Evolutionary conservation across 495 filamentous ascomycete species (phyloP).

Genomic region (Aspergillus hancockii): DNA sequence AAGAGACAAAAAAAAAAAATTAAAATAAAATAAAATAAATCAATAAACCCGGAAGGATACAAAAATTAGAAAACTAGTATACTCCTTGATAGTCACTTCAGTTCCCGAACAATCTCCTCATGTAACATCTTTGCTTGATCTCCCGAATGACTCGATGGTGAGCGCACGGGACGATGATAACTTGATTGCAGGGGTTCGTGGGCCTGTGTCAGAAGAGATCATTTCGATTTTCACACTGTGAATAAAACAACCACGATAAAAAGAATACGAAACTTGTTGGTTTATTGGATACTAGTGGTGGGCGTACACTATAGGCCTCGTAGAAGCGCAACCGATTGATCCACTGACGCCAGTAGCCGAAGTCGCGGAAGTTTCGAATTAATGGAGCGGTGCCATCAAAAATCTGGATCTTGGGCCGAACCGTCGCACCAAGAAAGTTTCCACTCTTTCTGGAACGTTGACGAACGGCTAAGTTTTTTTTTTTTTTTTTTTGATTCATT

Average conservation of each 20-base stretch:
- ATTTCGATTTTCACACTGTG: conserved; percentile 5
- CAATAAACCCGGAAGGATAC: no score
- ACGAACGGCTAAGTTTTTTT: conserved; percentile 4
- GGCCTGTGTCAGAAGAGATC: conserved; percentile 16
- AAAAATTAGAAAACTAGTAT: neutral
- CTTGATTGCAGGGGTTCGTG: conserved; percentile 19
- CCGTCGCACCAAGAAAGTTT: conserved; percentile 23
- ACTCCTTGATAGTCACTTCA: conserved; percentile 8
- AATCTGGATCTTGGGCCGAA: conserved; percentile 29
- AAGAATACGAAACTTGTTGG: neutral
- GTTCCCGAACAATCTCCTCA: conserved; percentile 12
- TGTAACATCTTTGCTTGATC: conserved; percentile 18
- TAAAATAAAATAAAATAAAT: neutral
- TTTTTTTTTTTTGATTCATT: neutral
- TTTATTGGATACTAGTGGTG: neutral
- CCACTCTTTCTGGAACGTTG: conserved; percentile 27
- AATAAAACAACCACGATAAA: conserved; percentile 1
- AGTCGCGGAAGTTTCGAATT: conserved; percentile 25
- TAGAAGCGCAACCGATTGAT: conserved; percentile 6
- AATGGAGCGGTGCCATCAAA: conserved; percentile 18
- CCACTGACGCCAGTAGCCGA: conserved; percentile 12
- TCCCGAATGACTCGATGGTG: conserved; percentile 21
- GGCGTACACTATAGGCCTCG: neutral
- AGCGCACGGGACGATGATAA: conserved; percentile 12
- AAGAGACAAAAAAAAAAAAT: neutral